phyloP scores from a whole-genome alignment of 371 early-diverging fungal genomes.

The Saksenaea vasiformis region DNA sequence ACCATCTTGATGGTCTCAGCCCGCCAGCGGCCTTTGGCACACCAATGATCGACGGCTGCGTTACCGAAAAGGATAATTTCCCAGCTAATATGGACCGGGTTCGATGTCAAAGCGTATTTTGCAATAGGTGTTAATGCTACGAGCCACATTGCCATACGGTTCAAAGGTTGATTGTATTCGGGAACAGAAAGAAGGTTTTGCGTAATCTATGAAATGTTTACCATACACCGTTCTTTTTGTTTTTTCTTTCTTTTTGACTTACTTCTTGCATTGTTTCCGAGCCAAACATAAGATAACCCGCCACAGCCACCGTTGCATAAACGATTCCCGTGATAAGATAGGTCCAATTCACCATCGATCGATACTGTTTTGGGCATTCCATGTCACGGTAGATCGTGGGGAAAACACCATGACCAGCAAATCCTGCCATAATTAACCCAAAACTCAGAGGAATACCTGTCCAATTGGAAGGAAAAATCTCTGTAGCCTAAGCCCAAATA shows the following conservation, averaged over 20 bases:
- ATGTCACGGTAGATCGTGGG: conserved; percentile 53
- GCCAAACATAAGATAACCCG: conserved; percentile 83
- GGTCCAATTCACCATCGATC: conserved; percentile 46
- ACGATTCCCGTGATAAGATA: conserved; percentile 34
- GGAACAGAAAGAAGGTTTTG: conserved; percentile 67
- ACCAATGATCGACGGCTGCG: conserved; percentile 22
- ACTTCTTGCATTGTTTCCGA: conserved; percentile 62
- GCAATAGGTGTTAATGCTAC: conserved; percentile 72
- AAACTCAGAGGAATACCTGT: conserved; percentile 36
- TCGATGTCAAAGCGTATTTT: conserved; percentile 66
- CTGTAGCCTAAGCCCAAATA: conserved; percentile 35
- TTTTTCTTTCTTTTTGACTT: conserved; percentile 10
- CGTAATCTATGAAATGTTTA: conserved; percentile 54
- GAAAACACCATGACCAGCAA: conserved; percentile 52
- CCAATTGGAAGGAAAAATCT: conserved; percentile 37
- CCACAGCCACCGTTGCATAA: conserved; percentile 42
- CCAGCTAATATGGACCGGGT: conserved; percentile 61
- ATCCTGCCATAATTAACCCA: conserved; percentile 51
- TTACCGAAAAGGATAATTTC: conserved; percentile 43
- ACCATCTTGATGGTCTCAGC: conserved; percentile 16
- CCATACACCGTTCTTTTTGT: background rate
- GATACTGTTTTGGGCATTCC: conserved; percentile 44
- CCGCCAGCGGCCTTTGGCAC: conserved; percentile 24
- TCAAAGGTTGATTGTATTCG: conserved; percentile 56
- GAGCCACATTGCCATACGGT: conserved; percentile 57